A percentile compares a stretch with the other conserved stretches of the same genome.
Conservation (phyloP, 495 filamentous ascomycete species). For the Aspergillus taichungensis region DNA sequence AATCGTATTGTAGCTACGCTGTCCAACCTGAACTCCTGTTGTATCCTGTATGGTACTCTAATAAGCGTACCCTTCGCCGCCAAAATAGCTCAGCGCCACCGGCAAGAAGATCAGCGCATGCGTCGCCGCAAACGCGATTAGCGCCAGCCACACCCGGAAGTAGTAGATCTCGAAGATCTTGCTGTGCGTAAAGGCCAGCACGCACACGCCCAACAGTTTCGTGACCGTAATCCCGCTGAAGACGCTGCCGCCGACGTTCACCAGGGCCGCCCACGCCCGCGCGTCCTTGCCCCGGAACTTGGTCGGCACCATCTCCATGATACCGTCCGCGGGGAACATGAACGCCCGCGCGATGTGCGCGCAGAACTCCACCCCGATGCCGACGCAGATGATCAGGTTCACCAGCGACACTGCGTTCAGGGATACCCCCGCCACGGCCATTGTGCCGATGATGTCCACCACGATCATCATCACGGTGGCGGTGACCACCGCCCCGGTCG, state of each 20-base stretch:
- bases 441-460: constrained; percentile 87
- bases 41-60: no score
- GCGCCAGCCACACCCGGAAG: constrained; percentile 88
- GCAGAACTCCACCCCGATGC: constrained; percentile 94
- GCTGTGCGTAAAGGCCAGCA: constrained; percentile 87
- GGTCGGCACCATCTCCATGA: constrained; percentile 62
- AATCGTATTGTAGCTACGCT: no score
- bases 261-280: constrained; percentile 80
- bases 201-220: constrained; percentile 84
- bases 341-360: constrained; percentile 94
- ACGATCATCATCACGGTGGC: constrained; percentile 85
- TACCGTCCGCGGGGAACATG: constrained; percentile 72
- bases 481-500: constrained; percentile 74
- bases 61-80: constrained; percentile 52
- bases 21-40: no score
- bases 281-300: constrained; percentile 70
- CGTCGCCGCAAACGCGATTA: constrained; percentile 79
- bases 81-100: constrained; percentile 77
- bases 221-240: constrained; percentile 96
- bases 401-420: constrained; percentile 95
- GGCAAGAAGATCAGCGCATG: constrained; percentile 91
- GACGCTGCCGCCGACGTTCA: constrained; percentile 88
- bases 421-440: constrained; percentile 83
- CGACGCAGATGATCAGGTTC: constrained; percentile 92
- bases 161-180: constrained; percentile 99